These are phyloP conservation scores for Naganishia liquefaciens DNA, from an alignment of 1,284 basidiomycete genomes.

Conservation along the genomic window DNA sequence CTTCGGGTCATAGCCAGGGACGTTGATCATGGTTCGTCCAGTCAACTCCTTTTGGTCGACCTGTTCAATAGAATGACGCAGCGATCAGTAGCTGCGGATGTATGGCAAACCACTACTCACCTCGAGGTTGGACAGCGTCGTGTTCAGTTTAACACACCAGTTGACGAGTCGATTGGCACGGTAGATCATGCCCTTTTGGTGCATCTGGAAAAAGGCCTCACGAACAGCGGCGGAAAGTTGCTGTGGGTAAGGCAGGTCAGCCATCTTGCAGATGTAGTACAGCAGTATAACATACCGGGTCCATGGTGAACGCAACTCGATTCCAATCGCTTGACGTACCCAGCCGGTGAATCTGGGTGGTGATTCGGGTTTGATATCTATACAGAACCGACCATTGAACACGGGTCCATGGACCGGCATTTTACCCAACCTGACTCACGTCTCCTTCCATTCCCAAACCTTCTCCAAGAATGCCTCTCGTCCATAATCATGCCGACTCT, in stretches of 20 bases:
- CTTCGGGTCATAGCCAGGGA: constrained; percentile 91
- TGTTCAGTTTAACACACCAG: constrained; percentile 96
- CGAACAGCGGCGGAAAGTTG: constrained; percentile 80
- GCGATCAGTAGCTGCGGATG: not conserved
- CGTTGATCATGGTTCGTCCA: constrained; percentile 81
- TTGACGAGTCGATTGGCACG: constrained; percentile 97
- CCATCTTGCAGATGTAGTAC: constrained; percentile 6
- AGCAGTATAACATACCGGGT: constrained; percentile 62
- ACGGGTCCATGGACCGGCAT: not conserved
- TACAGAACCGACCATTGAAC: constrained; percentile 22
- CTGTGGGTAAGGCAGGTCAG: constrained; percentile 52
- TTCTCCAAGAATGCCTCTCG: constrained; percentile 88
- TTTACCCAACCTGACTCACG: constrained; percentile 57
- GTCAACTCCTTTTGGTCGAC: constrained; percentile 93
- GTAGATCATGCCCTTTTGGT: constrained; percentile 93
- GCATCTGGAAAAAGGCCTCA: constrained; percentile 86
- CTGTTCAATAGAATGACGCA: constrained; percentile 50
- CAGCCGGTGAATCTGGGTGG: constrained; percentile 81
- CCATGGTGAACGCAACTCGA: constrained; percentile 94
- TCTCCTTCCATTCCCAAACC: constrained; percentile 96
- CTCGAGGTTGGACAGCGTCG: constrained; percentile 95
- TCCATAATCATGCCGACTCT: constrained; percentile 90
- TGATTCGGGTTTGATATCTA: constrained; percentile 82
- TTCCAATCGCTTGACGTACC: constrained; percentile 95
- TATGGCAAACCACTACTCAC: constrained; percentile 51